Percentiles rank a stretch among this genome's conserved stretches.
phyloP scores from a whole-genome alignment of 495 filamentous ascomycete genomes.

The Monascus purpureus region DNA sequence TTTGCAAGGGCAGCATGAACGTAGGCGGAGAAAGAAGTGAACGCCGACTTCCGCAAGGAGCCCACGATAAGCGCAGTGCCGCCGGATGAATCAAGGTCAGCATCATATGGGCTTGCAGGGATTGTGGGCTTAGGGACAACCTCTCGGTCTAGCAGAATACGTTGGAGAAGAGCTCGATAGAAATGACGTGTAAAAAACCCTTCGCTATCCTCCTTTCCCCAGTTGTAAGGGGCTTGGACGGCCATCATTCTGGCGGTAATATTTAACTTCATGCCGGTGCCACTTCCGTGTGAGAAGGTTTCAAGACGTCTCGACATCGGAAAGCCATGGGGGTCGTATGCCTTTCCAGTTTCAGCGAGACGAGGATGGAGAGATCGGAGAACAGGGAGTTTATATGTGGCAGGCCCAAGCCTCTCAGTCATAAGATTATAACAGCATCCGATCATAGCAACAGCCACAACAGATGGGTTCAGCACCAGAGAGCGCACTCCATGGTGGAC shows the following conservation, averaged over 20 bases:
- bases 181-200: constrained; percentile 87
- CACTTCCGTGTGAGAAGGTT: constrained; percentile 34
- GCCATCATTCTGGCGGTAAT: constrained; percentile 97
- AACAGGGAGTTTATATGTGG: constrained; percentile 68
- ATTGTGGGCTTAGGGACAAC: constrained; percentile 47
- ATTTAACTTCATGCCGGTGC: constrained; percentile 64
- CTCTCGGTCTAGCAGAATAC: constrained; percentile 70
- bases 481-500: constrained; percentile 89
- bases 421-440: constrained; percentile 97
- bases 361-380: constrained; percentile 45
- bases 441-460: constrained; percentile 81
- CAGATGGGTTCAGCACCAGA: constrained; percentile 63
- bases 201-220: constrained; percentile 67
- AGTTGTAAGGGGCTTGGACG: constrained; percentile 86
- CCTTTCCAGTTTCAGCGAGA: constrained; percentile 40
- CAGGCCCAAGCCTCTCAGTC: constrained; percentile 76
- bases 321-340: constrained; percentile 77
- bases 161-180: constrained; percentile 81
- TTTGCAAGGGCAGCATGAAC: constrained; percentile 68
- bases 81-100: constrained; percentile 16
- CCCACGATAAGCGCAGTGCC: constrained; percentile 72
- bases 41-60: constrained; percentile 66
- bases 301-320: constrained; percentile 74
- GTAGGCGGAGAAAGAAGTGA: constrained; percentile 62
- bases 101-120: constrained; percentile 20